phyloP scores from a whole-genome alignment of 805 yeast species.

The Kodamaea laetipori region DNA sequence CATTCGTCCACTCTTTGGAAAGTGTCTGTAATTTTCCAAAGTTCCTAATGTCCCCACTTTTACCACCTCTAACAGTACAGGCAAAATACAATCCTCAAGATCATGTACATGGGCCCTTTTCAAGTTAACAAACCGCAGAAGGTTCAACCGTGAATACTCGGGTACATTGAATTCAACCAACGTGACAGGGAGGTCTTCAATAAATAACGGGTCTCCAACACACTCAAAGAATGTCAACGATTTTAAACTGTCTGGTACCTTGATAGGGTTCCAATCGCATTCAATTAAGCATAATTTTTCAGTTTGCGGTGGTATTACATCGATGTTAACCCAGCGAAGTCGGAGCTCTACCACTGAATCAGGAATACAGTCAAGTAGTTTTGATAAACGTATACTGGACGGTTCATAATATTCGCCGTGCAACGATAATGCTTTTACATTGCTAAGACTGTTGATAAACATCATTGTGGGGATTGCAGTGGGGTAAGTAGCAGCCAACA shows the following conservation, averaged over 20 bases:
- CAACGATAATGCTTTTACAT: slow-evolving; percentile 1
- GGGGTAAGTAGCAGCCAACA: not conserved
- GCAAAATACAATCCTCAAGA: no score
- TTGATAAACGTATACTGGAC: not conserved
- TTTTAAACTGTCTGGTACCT: not conserved
- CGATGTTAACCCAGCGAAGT: not conserved
- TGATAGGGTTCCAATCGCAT: not conserved
- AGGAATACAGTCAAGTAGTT: not conserved
- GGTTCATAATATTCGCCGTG: not conserved
- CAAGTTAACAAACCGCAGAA: not conserved
- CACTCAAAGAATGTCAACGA: not conserved
- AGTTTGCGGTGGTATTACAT: not conserved
- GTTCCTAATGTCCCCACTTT: no score
- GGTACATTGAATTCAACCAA: not conserved
- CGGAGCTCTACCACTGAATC: not conserved
- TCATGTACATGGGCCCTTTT: not conserved
- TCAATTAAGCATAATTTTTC: not conserved
- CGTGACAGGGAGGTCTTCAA: not conserved
- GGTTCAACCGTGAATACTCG: not conserved
- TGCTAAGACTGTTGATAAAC: not conserved
- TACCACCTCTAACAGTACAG: no score
- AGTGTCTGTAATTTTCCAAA: no score
- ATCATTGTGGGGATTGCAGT: not conserved
- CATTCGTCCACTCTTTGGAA: no score
- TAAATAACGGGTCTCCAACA: not conserved